A percentile compares a stretch with the other conserved stretches of the same genome.
Evolutionary conservation across 306 rosid genomes (phyloP).

Genomic region (Cotoneaster glaucophyllus): DNA sequence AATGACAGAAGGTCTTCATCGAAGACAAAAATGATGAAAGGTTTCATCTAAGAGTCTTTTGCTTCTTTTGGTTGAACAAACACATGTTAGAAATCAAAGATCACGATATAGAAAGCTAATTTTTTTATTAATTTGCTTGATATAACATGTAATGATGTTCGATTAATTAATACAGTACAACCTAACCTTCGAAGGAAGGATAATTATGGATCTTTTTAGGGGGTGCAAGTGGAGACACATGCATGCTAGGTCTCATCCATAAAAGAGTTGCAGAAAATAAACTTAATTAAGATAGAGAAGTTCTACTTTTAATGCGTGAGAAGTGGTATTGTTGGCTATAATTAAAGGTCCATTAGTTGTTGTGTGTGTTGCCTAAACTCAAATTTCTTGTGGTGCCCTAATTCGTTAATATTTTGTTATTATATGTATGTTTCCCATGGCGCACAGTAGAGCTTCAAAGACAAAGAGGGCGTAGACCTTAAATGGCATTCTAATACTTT

Average conservation of each 20-base stretch:
- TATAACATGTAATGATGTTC: neutral
- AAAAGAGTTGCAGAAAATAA: neutral
- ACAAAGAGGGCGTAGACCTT: neutral
- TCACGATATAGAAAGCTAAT: neutral
- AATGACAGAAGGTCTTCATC: neutral
- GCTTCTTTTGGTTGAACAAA: neutral
- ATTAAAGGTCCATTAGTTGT: neutral
- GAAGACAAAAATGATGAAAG: neutral
- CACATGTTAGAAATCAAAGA: neutral
- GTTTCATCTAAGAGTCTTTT: neutral
- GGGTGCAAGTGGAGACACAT: neutral
- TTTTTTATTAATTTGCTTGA: neutral
- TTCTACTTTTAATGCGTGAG: neutral
- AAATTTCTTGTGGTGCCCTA: neutral
- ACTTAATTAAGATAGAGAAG: neutral
- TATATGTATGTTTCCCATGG: neutral
- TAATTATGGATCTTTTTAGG: neutral
- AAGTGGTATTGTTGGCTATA: neutral
- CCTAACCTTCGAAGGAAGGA: neutral
- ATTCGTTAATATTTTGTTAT: neutral
- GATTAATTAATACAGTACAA: neutral
- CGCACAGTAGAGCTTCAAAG: neutral
- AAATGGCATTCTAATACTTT: neutral
- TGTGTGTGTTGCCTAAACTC: neutral
- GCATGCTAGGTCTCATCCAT: neutral